Percentiles rank a stretch among this genome's conserved stretches.
These are phyloP conservation scores for Aspergillus arachidicola DNA, from an alignment of 2,329 filamentous ascomycete genomes.

Conservation along the genomic window DNA sequence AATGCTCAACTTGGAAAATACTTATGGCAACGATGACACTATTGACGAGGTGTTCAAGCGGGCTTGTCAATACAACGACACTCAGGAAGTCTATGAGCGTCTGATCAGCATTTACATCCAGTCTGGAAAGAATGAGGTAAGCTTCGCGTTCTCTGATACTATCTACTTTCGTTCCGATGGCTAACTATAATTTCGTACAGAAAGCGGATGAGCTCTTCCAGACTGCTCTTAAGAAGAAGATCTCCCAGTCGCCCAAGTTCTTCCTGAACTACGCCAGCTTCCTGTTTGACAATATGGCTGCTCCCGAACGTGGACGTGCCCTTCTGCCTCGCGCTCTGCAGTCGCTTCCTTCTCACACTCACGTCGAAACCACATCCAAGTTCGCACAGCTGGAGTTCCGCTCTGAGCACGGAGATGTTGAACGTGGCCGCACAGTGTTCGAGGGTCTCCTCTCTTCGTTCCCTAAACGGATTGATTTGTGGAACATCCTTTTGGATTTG, in stretches of 20 bases:
- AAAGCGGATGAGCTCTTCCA: constrained; percentile 90
- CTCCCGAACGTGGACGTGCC: constrained; percentile 73
- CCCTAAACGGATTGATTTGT: constrained; percentile 87
- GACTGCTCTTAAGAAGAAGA: constrained; percentile 85
- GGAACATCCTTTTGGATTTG: constrained; percentile 88
- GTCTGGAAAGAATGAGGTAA: constrained; percentile 79
- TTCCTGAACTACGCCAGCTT: constrained; percentile 97
- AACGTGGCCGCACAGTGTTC: constrained; percentile 92
- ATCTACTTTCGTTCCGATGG: neutral
- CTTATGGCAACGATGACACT: constrained; percentile 80
- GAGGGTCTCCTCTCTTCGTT: constrained; percentile 82
- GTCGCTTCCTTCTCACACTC: constrained; percentile 70
- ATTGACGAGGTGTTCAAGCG: constrained; percentile 87
- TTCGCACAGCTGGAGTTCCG: constrained; percentile 93
- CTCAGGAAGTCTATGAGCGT: constrained; percentile 84
- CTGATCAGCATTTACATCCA: constrained; percentile 94
- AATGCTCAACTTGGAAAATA: constrained; percentile 89
- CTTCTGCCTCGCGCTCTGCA: constrained; percentile 84
- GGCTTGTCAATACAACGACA: constrained; percentile 91
- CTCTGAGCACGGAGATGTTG: constrained; percentile 76
- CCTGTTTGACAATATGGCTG: constrained; percentile 72
- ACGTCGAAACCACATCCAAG: constrained; percentile 76
- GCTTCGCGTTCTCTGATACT: constrained; percentile 29
- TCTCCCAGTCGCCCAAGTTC: constrained; percentile 74
- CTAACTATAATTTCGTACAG: constrained; percentile 50